These are phyloP conservation scores for Leccinellum luteum DNA, from an alignment of 768 basidiomycete species.

Conservation along the genomic window DNA sequence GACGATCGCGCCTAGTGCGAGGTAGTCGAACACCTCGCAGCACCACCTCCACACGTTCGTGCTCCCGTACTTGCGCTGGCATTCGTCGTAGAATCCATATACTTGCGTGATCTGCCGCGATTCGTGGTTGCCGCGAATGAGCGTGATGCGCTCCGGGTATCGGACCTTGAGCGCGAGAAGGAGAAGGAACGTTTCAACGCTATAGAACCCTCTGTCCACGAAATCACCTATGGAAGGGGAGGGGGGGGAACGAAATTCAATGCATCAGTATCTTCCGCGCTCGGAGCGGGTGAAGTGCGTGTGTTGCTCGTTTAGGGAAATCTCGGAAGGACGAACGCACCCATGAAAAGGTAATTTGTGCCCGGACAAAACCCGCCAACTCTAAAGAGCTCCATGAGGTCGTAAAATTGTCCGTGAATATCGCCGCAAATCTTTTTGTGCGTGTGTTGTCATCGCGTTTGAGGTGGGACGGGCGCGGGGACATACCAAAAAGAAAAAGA, in stretches of 20 bases:
- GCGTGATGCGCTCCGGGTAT: constrained; percentile 94
- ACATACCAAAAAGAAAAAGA: neutral
- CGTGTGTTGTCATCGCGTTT: constrained; percentile 5
- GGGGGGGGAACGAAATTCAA: neutral
- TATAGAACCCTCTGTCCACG: constrained; percentile 96
- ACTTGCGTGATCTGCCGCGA: constrained; percentile 97
- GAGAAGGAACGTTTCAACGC: constrained; percentile 93
- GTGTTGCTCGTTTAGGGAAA: neutral
- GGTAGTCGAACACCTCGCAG: constrained; percentile 97
- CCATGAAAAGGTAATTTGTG: constrained; percentile 97
- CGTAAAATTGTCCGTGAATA: constrained; percentile 97
- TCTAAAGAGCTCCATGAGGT: constrained; percentile 93
- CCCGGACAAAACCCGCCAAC: constrained; percentile 91
- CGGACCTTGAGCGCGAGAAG: constrained; percentile 95
- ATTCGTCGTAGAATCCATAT: constrained; percentile 94
- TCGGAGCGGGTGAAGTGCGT: neutral
- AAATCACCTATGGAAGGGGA: constrained; percentile 72
- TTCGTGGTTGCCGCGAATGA: constrained; percentile 98
- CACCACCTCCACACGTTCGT: constrained; percentile 98
- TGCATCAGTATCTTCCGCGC: constrained; percentile 6
- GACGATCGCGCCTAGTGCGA: constrained; percentile 92
- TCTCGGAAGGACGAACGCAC: constrained; percentile 39
- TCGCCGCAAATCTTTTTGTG: constrained; percentile 79
- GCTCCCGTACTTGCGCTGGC: constrained; percentile 91
- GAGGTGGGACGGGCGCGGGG: neutral